Base-by-base conservation (phyloP, 139 green algal genomes). In the Volvox africanus region DNA sequence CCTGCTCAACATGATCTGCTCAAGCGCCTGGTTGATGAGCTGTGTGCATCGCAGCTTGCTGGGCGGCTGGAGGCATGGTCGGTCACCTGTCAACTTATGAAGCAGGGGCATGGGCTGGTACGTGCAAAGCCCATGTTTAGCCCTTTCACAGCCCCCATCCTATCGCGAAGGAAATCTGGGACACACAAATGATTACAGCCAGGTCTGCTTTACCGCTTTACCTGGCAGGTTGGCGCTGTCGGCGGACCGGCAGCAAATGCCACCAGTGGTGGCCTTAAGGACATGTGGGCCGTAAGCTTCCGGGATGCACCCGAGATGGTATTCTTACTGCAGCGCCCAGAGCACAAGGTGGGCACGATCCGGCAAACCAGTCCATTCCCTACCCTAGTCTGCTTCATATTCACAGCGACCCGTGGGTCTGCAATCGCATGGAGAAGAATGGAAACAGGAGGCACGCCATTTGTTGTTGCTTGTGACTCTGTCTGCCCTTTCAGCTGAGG, bases 211-310 rank as follows among this genome's bases (percentile, higher is more conserved):
- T n/a, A n/a, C n/a, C n/a, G n/a, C n/a, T n/a, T 73, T 73, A 9
- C 65, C 5, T 3, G 21, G 9, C 86, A 90, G 86, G 30, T 83
- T 19, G 85, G 69, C 68, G 17, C 37, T 19, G 55, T 89, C 36
- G 73, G 71, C 30, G 86, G 86, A 2, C 69, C 84, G 18, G 44
- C 73, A 1, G 86, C 44, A 3, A 69, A 13, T 28, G n/a, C 30
- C 2, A 16, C 13, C 21, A 55, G 71, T 44, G 86, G 86, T 32
- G 73, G 50, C 30, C 73, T 83, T 1, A 62, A 36, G 21, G 86
- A 90, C 86, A 90, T 76, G 71, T 90, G 86, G 86, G 86, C 71
- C 9, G 73, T 90, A 26, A 76, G 24, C 71, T 90, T 90, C n/a
- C 44, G 73, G 5, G 86, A 90, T 32, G 17, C 32, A n/a, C 86